These are phyloP conservation scores for Tuctoria greenei DNA, from an alignment of 176 grass and related monocot genomes.

Conservation along the genomic window DNA sequence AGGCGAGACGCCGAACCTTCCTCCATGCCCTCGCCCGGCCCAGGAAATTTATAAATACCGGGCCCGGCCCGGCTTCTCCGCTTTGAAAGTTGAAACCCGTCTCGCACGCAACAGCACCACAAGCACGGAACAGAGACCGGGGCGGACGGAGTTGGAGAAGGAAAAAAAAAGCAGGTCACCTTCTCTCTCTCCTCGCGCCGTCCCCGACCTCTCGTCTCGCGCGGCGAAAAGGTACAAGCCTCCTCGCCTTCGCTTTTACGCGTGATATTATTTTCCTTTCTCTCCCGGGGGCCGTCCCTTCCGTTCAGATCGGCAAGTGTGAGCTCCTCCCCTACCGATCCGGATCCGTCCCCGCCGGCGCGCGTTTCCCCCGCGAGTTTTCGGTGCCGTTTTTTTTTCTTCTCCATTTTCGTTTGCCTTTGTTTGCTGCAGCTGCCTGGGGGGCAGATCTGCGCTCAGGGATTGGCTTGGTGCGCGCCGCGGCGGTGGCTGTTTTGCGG, in stretches of 20 bases:
- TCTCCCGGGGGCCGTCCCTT: not conserved
- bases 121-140: slow-evolving; percentile 11
- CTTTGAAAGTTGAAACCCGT: slow-evolving; percentile 8
- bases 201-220: slow-evolving; percentile 31
- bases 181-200: slow-evolving; percentile 17
- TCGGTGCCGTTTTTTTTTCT: not conserved
- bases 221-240: slow-evolving; percentile 29
- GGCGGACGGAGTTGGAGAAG: not conserved
- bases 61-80: not conserved
- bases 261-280: not conserved
- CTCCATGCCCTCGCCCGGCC: not conserved
- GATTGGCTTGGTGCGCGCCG: not conserved
- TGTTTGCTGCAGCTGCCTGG: not conserved
- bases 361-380: not conserved
- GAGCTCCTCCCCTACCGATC: slow-evolving; percentile 31
- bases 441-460: slow-evolving; percentile 32
- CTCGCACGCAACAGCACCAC: slow-evolving; percentile 11
- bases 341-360: slow-evolving; percentile 16
- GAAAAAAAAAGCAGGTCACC: not conserved
- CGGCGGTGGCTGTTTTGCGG: too few species aligned
- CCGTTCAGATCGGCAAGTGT: slow-evolving; percentile 37
- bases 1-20: slow-evolving; percentile 5
- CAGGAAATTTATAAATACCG: slow-evolving; percentile 26
- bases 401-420: not conserved
- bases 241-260: not conserved